Percentiles rank a stretch among this genome's conserved stretches.
Evolutionary conservation across 306 rosid genomes (phyloP).

Genomic region (Quercus suber): DNA sequence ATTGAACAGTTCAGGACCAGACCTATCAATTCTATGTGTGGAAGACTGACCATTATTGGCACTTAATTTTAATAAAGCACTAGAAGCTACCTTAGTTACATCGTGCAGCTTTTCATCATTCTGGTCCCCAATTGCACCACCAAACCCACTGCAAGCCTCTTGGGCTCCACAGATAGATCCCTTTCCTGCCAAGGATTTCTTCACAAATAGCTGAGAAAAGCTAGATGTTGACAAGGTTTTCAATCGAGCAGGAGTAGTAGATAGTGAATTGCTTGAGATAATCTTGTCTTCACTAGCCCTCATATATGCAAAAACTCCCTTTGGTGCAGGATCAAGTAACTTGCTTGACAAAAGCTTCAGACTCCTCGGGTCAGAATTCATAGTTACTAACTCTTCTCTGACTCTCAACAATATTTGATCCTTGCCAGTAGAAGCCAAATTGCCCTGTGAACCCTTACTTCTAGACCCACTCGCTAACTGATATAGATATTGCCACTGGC

Average conservation of each 20-base stretch:
- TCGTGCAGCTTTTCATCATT: constrained; percentile 29
- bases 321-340: constrained; percentile 18
- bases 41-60: constrained; percentile 17
- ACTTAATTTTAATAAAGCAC: constrained; percentile 15
- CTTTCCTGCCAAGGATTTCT: constrained; percentile 45
- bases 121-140: constrained; percentile 14
- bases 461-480: constrained; percentile 30
- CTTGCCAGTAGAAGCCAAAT: constrained; percentile 17
- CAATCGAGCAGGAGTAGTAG: constrained; percentile 14
- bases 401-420: constrained; percentile 36
- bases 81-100: constrained; percentile 21
- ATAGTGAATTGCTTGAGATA: constrained; percentile 31
- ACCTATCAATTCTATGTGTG: constrained; percentile 16
- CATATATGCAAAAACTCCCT: constrained; percentile 30
- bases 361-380: constrained; percentile 25
- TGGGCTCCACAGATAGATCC: constrained; percentile 25
- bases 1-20: constrained; percentile 17
- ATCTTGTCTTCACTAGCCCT: constrained; percentile 31
- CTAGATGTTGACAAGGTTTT: constrained; percentile 30
- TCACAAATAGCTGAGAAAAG: constrained; percentile 31
- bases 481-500: constrained; percentile 18
- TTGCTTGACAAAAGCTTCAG: constrained; percentile 26
- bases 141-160: constrained; percentile 15
- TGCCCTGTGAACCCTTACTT: constrained; percentile 24
- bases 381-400: constrained; percentile 34